Percentiles rank a stretch among this genome's conserved stretches.
phyloP scores from a whole-genome alignment of 192 early-diverging fungal genomes.

The Geosiphon pyriformis region DNA sequence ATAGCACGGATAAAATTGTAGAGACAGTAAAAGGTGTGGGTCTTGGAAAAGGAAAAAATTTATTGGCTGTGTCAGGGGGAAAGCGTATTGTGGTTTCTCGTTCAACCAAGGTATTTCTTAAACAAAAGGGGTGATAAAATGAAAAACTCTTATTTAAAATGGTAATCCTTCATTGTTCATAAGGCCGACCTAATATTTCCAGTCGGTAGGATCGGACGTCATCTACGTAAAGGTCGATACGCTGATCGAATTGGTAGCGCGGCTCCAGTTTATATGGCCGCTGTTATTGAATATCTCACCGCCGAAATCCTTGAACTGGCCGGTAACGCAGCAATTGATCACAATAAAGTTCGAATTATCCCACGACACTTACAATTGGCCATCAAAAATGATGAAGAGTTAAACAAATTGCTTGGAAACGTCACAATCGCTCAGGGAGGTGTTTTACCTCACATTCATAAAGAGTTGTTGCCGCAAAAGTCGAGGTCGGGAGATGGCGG shows the following conservation, averaged over 20 bases:
- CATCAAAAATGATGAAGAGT: too few species aligned
- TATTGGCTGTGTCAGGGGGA: too few species aligned
- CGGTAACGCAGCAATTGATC: slow-evolving; percentile 34
- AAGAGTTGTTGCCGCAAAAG: slow-evolving; percentile 31
- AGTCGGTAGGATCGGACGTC: slow-evolving; percentile 29
- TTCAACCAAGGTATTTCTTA: too few species aligned
- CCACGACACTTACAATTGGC: slow-evolving; percentile 36
- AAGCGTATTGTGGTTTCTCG: too few species aligned
- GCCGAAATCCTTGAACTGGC: slow-evolving; percentile 33
- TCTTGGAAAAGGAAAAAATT: too few species aligned
- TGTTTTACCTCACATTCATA: slow-evolving; percentile 35
- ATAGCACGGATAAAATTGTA: too few species aligned
- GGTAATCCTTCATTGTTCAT: too few species aligned
- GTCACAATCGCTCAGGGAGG: slow-evolving; percentile 35
- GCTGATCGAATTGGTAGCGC: slow-evolving; percentile 35
- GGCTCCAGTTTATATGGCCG: slow-evolving; percentile 29
- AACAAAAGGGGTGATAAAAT: too few species aligned
- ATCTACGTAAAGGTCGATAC: slow-evolving; percentile 33
- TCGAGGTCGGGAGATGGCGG: too few species aligned
- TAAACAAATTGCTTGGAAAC: slow-evolving; percentile 29
- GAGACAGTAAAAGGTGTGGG: too few species aligned
- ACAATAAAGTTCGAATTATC: slow-evolving; percentile 33
- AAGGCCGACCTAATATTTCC: slow-evolving; percentile 31
- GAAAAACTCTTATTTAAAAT: too few species aligned
- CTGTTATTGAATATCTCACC: slow-evolving; percentile 30